A percentile compares a stretch with the other conserved stretches of the same genome.
These are phyloP conservation scores for Talaromyces piceae DNA, from an alignment of 2,329 filamentous ascomycete species.

Conservation along the genomic window DNA sequence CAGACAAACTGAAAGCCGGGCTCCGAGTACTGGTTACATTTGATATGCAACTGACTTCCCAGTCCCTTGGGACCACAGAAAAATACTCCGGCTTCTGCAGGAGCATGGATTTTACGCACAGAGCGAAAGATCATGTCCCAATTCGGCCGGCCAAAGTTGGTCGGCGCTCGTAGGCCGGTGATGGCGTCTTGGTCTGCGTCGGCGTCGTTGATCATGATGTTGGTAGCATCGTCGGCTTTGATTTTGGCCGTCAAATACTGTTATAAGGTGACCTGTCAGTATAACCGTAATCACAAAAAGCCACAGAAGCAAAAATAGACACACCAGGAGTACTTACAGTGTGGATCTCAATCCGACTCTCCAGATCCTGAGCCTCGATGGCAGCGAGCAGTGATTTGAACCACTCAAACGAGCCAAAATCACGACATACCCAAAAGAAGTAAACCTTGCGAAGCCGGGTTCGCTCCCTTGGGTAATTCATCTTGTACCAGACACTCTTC, in stretches of 20 bases:
- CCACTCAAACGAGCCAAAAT: constrained; percentile 85
- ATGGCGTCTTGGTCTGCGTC: constrained; percentile 79
- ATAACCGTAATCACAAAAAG: background rate
- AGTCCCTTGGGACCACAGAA: constrained; percentile 79
- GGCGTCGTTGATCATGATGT: constrained; percentile 89
- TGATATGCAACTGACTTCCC: constrained; percentile 68
- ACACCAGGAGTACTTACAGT: constrained; percentile 17
- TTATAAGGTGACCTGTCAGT: background rate
- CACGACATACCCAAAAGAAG: constrained; percentile 88
- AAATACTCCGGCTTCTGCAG: constrained; percentile 69
- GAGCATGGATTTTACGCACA: constrained; percentile 69
- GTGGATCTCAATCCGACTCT: constrained; percentile 80
- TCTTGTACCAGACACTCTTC: constrained; percentile 89
- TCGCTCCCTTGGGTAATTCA: constrained; percentile 75
- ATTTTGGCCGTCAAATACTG: constrained; percentile 78
- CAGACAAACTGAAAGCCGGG: constrained; percentile 57
- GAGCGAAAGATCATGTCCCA: constrained; percentile 87
- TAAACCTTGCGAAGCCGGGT: constrained; percentile 78
- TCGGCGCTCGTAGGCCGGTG: constrained; percentile 71
- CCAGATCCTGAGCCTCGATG: constrained; percentile 78
- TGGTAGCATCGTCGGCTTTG: constrained; percentile 76
- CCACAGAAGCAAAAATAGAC: background rate
- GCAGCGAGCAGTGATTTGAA: constrained; percentile 76
- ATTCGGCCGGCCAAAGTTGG: constrained; percentile 75
- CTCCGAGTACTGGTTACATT: constrained; percentile 83